Conservation (phyloP, 2,329 filamentous ascomycete species). For the Talaromyces marneffei region DNA sequence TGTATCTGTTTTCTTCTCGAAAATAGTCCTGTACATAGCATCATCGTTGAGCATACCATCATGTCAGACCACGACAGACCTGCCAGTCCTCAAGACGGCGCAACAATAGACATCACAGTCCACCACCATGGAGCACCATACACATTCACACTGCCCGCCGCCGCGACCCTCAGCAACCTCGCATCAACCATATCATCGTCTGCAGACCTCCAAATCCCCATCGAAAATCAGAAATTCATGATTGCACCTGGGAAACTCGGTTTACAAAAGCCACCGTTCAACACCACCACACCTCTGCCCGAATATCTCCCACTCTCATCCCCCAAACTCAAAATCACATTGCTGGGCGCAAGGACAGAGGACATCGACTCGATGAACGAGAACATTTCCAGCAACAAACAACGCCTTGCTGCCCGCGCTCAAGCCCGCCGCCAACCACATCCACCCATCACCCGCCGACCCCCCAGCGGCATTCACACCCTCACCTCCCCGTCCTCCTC, state of each 20-base stretch:
- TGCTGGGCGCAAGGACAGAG: slow-evolving; percentile 39
- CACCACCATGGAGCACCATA: slow-evolving; percentile 51
- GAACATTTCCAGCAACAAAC: slow-evolving; percentile 25
- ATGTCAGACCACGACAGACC: slow-evolving; percentile 1
- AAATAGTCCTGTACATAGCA: not conserved
- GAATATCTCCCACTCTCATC: slow-evolving; percentile 30
- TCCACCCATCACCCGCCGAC: slow-evolving; percentile 7
- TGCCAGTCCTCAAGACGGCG: not conserved
- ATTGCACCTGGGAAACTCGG: slow-evolving; percentile 43
- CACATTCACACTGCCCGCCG: slow-evolving; percentile 42
- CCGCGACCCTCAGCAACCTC: slow-evolving; percentile 48
- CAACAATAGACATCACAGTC: slow-evolving; percentile 31
- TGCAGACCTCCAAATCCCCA: slow-evolving; percentile 32
- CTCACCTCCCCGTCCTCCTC: slow-evolving; percentile 42
- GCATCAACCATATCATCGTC: slow-evolving; percentile 28
- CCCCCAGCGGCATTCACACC: slow-evolving; percentile 24
- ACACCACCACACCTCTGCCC: slow-evolving; percentile 29
- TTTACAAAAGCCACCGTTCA: slow-evolving; percentile 42
- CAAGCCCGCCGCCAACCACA: slow-evolving; percentile 19
- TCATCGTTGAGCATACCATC: not conserved
- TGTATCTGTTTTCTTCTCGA: not conserved
- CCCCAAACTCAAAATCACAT: slow-evolving; percentile 42
- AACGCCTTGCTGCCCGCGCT: slow-evolving; percentile 27
- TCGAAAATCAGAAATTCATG: slow-evolving; percentile 41
- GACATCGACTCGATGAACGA: slow-evolving; percentile 41